Base-by-base conservation (phyloP, 1,284 basidiomycete species). In the Amylostereum chailletii region DNA sequence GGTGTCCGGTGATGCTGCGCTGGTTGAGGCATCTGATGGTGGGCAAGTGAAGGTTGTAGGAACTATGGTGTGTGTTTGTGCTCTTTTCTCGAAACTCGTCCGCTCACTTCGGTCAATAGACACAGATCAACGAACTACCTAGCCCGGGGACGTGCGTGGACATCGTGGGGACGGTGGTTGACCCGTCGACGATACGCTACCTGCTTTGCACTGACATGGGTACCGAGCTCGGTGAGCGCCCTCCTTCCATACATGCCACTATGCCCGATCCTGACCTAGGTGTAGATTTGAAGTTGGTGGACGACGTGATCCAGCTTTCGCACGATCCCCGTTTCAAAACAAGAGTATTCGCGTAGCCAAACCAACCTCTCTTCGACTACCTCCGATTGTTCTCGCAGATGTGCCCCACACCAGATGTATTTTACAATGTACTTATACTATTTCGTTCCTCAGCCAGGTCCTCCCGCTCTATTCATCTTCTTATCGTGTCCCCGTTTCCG, bases 401-500 rank as follows among this genome's bases (percentile, higher is more conserved):
- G 38, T 50, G 48, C 50, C 46, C 43, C 48, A 44, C 50, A 29
- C 34, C 4, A 10, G 29, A n/a, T n/a, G 6, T 30, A 30, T 48
- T 19, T 26, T n/a, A 30, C n/a, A 41, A 36, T 19, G 11, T 34
- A 40, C 27, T 48, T 48, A 19, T 33, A 37, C n/a, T 41, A 30
- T 30, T 19, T 42, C 26, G 10, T 32, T 33, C 8, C 11, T 34
- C 40, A 53, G 34, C 46, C 43, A 36, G 64, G 65, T 2, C 60
- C 72, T 49, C 76, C 81, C 45, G 63, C 73, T 52, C 71, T 72
- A 0, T 76, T 73, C 81, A 88, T 77, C 67, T 89, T 90, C 65
- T 81, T 86, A 58, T 87, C 86, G 55, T 84, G 82, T 0, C 82
- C 86, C 43, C 80, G 65, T 61, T 82, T 86, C 27, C 85, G 70